A percentile compares a stretch with the other conserved stretches of the same genome.
These are phyloP conservation scores for Peribolospora kevripleyi DNA, from an alignment of 768 basidiomycete genomes.

Conservation along the genomic window DNA sequence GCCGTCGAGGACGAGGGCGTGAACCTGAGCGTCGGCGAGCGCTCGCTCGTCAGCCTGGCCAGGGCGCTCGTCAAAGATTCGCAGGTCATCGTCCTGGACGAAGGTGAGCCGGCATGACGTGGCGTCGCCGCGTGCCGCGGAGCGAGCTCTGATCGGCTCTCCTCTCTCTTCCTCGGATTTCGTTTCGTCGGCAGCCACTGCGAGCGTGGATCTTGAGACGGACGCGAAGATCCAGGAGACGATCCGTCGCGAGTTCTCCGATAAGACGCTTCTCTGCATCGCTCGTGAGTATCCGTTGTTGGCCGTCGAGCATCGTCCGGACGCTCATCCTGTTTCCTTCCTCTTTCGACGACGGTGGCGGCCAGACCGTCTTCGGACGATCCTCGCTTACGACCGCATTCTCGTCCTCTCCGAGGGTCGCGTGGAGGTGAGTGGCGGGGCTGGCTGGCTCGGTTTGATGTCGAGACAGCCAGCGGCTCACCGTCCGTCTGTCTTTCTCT, in stretches of 20 bases:
- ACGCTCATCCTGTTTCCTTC: slow-evolving; percentile 4
- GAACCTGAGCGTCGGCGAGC: slow-evolving; percentile 24
- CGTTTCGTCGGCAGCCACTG: slow-evolving; percentile 7
- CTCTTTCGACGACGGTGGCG: not conserved
- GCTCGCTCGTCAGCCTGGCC: slow-evolving; percentile 65
- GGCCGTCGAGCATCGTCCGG: slow-evolving; percentile 7
- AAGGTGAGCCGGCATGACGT: slow-evolving; percentile 26
- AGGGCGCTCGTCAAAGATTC: slow-evolving; percentile 69
- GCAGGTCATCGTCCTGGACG: slow-evolving; percentile 65
- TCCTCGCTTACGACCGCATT: slow-evolving; percentile 67
- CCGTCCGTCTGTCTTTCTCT: not conserved
- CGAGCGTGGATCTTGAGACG: slow-evolving; percentile 32
- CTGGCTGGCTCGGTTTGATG: not conserved
- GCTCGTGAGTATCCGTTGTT: slow-evolving; percentile 33
- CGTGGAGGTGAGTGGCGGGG: slow-evolving; percentile 32
- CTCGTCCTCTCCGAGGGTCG: slow-evolving; percentile 61
- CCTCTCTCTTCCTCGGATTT: slow-evolving; percentile 8
- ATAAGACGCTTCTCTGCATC: slow-evolving; percentile 66
- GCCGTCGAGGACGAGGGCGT: slow-evolving; percentile 60
- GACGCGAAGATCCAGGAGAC: slow-evolving; percentile 79
- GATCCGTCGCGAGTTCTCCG: slow-evolving; percentile 49
- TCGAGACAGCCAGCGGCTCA: slow-evolving; percentile 5
- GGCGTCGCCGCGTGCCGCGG: slow-evolving; percentile 1
- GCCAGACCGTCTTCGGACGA: slow-evolving; percentile 58
- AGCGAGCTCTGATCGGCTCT: not conserved